These are phyloP conservation scores for Paecilomyces formosus DNA, from an alignment of 2,329 filamentous ascomycete genomes.

Conservation along the genomic window DNA sequence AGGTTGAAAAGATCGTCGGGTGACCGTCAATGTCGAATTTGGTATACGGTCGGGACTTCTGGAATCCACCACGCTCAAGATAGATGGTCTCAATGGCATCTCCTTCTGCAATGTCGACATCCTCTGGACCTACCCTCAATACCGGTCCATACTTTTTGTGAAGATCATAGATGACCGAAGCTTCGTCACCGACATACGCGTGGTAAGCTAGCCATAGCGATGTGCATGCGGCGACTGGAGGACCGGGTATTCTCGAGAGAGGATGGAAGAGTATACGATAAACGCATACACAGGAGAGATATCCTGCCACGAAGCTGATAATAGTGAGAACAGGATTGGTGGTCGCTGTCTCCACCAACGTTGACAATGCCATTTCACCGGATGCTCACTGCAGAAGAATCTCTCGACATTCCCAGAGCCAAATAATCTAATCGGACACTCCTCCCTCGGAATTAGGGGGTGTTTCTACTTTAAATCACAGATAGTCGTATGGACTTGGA, in stretches of 20 bases:
- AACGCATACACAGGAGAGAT: slow-evolving; percentile 6
- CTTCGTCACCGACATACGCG: slow-evolving; percentile 27
- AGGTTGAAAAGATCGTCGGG: slow-evolving; percentile 46
- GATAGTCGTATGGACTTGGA: not conserved
- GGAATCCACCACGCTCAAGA: slow-evolving; percentile 45
- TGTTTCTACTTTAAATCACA: not conserved
- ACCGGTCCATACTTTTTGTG: slow-evolving; percentile 29
- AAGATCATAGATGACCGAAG: slow-evolving; percentile 15
- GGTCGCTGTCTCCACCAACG: not conserved
- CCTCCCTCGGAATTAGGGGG: not conserved
- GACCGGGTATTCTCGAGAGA: slow-evolving; percentile 33
- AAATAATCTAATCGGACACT: not conserved
- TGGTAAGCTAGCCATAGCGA: slow-evolving; percentile 26
- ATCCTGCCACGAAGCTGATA: not conserved
- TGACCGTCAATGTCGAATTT: slow-evolving; percentile 54
- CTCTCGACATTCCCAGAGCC: not conserved
- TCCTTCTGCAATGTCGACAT: slow-evolving; percentile 37
- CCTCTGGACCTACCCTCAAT: slow-evolving; percentile 31
- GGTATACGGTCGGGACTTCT: slow-evolving; percentile 44
- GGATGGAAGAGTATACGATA: slow-evolving; percentile 33
- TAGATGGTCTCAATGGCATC: slow-evolving; percentile 46
- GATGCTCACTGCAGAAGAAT: not conserved
- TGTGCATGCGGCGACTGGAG: slow-evolving; percentile 23
- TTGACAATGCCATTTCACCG: not conserved
- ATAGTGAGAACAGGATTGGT: not conserved